Percentiles rank a stretch among this genome's conserved stretches.
Evolutionary conservation across 78 protist genomes (phyloP).

Genomic region (Polysphondylium violaceum): DNA sequence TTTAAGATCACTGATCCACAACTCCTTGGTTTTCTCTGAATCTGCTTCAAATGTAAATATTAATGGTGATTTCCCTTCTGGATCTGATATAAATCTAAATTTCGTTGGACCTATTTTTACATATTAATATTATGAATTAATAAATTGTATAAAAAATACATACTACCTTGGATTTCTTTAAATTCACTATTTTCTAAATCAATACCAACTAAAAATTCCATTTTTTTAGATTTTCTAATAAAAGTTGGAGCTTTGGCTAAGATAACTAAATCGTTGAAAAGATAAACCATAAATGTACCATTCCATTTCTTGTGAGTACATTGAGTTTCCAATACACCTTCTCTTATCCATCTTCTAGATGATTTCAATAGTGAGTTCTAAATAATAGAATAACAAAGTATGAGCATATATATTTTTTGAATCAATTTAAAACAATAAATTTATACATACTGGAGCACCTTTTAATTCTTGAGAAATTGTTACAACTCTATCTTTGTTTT

Average conservation of each 20-base stretch:
- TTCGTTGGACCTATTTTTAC: background rate
- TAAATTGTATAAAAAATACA: background rate
- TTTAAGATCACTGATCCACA: constrained; percentile 55
- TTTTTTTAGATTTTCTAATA: constrained; percentile 22
- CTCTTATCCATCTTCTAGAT: constrained; percentile 69
- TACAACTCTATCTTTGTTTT: constrained; percentile 56
- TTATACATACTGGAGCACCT: constrained; percentile 35
- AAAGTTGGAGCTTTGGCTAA: constrained; percentile 37
- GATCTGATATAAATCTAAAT: constrained; percentile 68
- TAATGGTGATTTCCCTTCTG: constrained; percentile 63
- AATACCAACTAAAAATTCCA: constrained; percentile 45
- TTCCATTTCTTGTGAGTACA: constrained; percentile 42
- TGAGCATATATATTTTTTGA: background rate
- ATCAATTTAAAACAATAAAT: background rate
- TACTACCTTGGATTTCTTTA: constrained; percentile 36
- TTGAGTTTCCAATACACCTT: constrained; percentile 45
- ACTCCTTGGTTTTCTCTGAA: constrained; percentile 8
- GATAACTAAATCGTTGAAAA: constrained; percentile 55
- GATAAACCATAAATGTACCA: constrained; percentile 51
- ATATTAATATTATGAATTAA: background rate
- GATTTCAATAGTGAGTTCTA: constrained; percentile 1
- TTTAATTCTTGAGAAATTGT: constrained; percentile 38
- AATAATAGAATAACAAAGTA: background rate
- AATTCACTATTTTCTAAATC: constrained; percentile 54
- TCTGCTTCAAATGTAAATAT: constrained; percentile 55